phyloP scores from a whole-genome alignment of 345 rosid species.

The Arabidopsis arenosa region DNA sequence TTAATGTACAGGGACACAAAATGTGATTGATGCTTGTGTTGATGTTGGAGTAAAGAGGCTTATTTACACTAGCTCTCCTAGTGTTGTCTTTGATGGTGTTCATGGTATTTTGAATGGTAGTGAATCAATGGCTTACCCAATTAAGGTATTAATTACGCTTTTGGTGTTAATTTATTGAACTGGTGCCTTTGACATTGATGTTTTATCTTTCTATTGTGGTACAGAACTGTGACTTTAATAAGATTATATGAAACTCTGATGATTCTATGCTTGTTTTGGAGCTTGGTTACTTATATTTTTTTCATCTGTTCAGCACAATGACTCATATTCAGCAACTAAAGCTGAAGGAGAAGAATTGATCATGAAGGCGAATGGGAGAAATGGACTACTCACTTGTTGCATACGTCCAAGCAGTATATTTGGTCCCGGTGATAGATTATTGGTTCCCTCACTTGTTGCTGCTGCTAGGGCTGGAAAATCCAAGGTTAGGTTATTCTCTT shows the following conservation, averaged over 20 bases:
- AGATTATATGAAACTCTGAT: background rate
- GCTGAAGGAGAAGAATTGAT: conserved; percentile 78
- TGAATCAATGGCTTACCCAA: conserved; percentile 75
- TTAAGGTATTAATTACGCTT: conserved; percentile 52
- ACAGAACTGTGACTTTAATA: background rate
- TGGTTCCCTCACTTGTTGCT: conserved; percentile 75
- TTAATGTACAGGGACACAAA: conserved; percentile 59
- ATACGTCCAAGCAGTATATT: conserved; percentile 89
- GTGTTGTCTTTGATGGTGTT: conserved; percentile 90
- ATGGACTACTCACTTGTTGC: conserved; percentile 81
- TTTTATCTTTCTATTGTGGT: background rate
- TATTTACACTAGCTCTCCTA: conserved; percentile 92
- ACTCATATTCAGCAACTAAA: conserved; percentile 84
- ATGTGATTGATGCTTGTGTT: conserved; percentile 80
- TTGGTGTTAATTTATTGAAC: background rate
- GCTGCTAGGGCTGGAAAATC: conserved; percentile 87
- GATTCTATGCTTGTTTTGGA: conserved; percentile 18
- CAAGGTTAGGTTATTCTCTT: conserved; percentile 55
- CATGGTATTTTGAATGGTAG: conserved; percentile 64
- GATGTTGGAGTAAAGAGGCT: conserved; percentile 83
- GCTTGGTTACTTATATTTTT: background rate
- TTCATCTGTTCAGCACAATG: conserved; percentile 65
- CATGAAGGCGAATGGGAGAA: conserved; percentile 65
- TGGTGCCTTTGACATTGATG: background rate
- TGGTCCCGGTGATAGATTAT: conserved; percentile 88